Percentiles rank a stretch among this genome's conserved stretches.
Conservation (phyloP, 768 basidiomycete genomes). For the Cystofilobasidium ferigula region DNA sequence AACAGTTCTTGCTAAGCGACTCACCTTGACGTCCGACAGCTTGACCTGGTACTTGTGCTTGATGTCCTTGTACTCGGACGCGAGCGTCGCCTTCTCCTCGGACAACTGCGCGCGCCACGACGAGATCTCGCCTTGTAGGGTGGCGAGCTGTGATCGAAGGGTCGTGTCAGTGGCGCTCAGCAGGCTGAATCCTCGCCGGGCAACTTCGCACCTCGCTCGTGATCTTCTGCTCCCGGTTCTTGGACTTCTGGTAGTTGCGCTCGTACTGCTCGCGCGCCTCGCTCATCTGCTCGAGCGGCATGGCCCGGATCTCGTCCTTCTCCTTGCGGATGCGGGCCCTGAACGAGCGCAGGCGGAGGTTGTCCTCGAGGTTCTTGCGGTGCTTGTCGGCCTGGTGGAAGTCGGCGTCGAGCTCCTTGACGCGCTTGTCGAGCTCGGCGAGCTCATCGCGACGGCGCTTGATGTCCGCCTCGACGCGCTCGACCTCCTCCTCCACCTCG, state of each 20-base stretch:
- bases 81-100: constrained; percentile 55
- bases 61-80: constrained; percentile 71
- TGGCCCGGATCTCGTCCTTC: constrained; percentile 58
- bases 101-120: constrained; percentile 57
- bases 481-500: constrained; percentile 27
- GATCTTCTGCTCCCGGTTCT: constrained; percentile 55
- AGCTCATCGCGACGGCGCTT: constrained; percentile 26
- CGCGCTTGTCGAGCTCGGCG: constrained; percentile 28
- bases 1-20: constrained; percentile 8
- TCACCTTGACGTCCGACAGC: constrained; percentile 84
- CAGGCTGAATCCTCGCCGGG: too few species aligned
- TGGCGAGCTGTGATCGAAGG: constrained; percentile 7
- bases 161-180: neutral
- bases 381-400: constrained; percentile 17
- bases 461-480: constrained; percentile 27
- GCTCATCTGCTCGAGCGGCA: constrained; percentile 76
- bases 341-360: constrained; percentile 63
- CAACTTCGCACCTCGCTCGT: constrained; percentile 9
- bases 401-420: constrained; percentile 19
- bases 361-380: constrained; percentile 48
- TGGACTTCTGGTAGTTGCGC: constrained; percentile 59
- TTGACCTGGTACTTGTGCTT: constrained; percentile 79
- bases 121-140: constrained; percentile 18
- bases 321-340: constrained; percentile 55
- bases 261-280: constrained; percentile 76